Evolutionary conservation across 169 alveolate genomes (phyloP).

Genomic region (Amoebophrya sp.): DNA sequence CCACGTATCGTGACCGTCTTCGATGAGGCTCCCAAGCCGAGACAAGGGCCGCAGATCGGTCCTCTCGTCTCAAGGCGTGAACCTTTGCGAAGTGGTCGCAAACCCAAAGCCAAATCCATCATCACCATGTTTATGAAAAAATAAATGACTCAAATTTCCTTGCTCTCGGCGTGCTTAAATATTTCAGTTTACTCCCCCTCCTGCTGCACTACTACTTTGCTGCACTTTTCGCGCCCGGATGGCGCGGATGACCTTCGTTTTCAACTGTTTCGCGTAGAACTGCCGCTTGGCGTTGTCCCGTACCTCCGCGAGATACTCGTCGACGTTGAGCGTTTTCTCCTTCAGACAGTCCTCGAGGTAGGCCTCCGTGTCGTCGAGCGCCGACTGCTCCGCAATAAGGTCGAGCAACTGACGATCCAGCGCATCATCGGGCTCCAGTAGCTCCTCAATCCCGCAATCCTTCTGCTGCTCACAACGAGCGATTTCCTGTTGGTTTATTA

Average conservation of each 20-base stretch:
- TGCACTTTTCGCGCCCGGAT: background rate
- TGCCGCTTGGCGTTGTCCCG: background rate
- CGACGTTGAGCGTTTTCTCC: background rate
- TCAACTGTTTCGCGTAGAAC: background rate
- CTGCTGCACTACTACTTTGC: too few species aligned
- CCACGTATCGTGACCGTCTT: too few species aligned
- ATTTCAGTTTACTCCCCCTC: too few species aligned
- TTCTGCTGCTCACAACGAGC: background rate
- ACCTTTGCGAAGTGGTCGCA: too few species aligned
- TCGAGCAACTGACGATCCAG: background rate
- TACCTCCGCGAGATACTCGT: background rate
- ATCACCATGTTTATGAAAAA: too few species aligned
- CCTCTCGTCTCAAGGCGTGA: too few species aligned
- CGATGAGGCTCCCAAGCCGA: too few species aligned
- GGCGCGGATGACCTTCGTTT: background rate
- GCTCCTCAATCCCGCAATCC: background rate
- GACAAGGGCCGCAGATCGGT: too few species aligned
- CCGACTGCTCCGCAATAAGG: background rate
- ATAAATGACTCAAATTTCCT: too few species aligned
- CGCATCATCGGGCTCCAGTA: background rate
- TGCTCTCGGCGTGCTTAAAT: too few species aligned
- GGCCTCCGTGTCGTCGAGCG: background rate
- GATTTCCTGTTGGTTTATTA: background rate
- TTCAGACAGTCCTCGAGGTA: background rate
- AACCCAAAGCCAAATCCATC: too few species aligned